Percentiles rank a stretch among this genome's conserved stretches.
Conservation (phyloP, 2,329 filamentous ascomycete genomes). For the Gliomastix tumulicola region DNA sequence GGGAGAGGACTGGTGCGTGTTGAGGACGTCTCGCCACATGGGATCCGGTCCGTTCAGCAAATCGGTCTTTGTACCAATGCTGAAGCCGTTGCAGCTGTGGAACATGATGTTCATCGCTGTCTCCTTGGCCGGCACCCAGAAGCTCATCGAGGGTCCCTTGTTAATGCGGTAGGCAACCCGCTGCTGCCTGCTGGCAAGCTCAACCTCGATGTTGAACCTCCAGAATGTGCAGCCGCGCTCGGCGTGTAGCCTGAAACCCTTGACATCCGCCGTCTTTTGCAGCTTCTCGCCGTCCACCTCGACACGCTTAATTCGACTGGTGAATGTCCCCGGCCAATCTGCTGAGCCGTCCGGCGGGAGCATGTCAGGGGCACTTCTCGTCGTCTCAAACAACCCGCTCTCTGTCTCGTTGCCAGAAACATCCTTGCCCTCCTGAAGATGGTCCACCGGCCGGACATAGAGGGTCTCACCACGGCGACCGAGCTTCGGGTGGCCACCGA, state of each 20-base stretch:
- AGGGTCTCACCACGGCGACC: slow-evolving; percentile 79
- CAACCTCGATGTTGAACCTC: slow-evolving; percentile 92
- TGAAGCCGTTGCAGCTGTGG: slow-evolving; percentile 96
- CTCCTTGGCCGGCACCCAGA: slow-evolving; percentile 84
- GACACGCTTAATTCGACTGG: slow-evolving; percentile 43
- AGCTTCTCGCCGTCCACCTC: slow-evolving; percentile 71
- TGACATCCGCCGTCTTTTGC: slow-evolving; percentile 76
- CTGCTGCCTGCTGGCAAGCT: slow-evolving; percentile 70
- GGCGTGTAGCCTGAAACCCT: slow-evolving; percentile 73
- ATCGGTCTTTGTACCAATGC: slow-evolving; percentile 67
- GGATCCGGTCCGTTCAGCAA: slow-evolving; percentile 88
- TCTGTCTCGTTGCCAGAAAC: slow-evolving; percentile 75
- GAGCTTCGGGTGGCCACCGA: slow-evolving; percentile 80
- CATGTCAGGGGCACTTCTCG: slow-evolving; percentile 44
- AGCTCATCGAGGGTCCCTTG: slow-evolving; percentile 76
- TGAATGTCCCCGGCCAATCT: slow-evolving; percentile 46
- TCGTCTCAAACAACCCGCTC: slow-evolving; percentile 72
- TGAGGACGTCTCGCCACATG: slow-evolving; percentile 92
- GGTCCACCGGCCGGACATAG: slow-evolving; percentile 84
- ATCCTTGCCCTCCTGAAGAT: slow-evolving; percentile 71
- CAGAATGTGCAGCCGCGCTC: slow-evolving; percentile 92
- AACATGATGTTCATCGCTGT: slow-evolving; percentile 99
- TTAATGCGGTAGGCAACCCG: slow-evolving; percentile 96
- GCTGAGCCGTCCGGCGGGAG: slow-evolving; percentile 28
- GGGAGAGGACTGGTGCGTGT: slow-evolving; percentile 80